A percentile compares a stretch with the other conserved stretches of the same genome.
Evolutionary conservation across 2,329 filamentous ascomycete genomes (phyloP).

Genomic region (Trichoderma sp.): DNA sequence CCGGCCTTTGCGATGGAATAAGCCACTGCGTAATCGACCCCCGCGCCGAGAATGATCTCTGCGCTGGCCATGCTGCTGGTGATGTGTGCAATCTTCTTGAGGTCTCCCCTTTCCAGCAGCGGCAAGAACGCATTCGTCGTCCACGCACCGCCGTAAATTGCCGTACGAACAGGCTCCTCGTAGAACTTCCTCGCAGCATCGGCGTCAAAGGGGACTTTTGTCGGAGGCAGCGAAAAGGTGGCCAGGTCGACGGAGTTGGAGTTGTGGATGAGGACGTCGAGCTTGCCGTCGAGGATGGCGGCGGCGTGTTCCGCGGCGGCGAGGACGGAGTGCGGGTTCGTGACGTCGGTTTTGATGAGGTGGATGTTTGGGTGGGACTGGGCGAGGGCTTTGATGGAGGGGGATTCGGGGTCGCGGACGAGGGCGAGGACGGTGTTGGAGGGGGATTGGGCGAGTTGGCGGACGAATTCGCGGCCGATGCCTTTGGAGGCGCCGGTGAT

Average conservation of each 20-base stretch:
- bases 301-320: conserved; percentile 33
- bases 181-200: conserved; percentile 25
- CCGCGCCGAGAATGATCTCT: conserved; percentile 26
- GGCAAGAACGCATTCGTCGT: conserved; percentile 40
- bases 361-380: conserved; percentile 33
- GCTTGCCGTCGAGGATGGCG: conserved; percentile 34
- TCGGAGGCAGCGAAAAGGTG: conserved; percentile 22
- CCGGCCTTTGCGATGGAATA: conserved; percentile 41
- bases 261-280: conserved; percentile 42
- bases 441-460: conserved; percentile 29
- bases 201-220: conserved; percentile 15
- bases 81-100: conserved; percentile 43
- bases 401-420: conserved; percentile 34
- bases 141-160: conserved; percentile 23
- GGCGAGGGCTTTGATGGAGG: conserved; percentile 28
- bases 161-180: conserved; percentile 39
- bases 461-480: conserved; percentile 29
- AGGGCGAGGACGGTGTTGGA: conserved; percentile 39
- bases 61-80: conserved; percentile 36
- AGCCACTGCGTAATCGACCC: conserved; percentile 26
- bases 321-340: conserved; percentile 32
- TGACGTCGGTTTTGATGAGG: conserved; percentile 37
- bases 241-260: conserved; percentile 31
- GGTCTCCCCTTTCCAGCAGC: conserved; percentile 35
- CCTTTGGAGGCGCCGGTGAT: conserved; percentile 22